phyloP scores from a whole-genome alignment of 768 basidiomycete genomes.

The Grammothele lineata region DNA sequence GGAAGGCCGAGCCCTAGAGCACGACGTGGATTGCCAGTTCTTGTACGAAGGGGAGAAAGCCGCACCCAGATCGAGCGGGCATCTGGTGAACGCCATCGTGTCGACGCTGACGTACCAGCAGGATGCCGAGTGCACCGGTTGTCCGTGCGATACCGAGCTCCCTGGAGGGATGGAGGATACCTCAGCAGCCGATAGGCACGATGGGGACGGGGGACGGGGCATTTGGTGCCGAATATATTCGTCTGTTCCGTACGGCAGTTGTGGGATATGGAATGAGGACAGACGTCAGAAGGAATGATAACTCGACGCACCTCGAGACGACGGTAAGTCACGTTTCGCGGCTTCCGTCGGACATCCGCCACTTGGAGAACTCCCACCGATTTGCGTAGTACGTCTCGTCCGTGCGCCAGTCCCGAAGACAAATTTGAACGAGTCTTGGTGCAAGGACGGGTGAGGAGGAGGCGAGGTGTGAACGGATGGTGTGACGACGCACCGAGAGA shows the following conservation, averaged over 20 bases:
- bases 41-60: slow-evolving; percentile 63
- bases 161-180: slow-evolving; percentile 63
- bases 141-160: slow-evolving; percentile 70
- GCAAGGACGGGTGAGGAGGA: slow-evolving; percentile 37
- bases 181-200: slow-evolving; percentile 78
- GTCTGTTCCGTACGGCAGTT: slow-evolving; percentile 37
- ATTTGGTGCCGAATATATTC: slow-evolving; percentile 64
- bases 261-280: background rate
- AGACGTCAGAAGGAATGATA: background rate
- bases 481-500: slow-evolving; percentile 40
- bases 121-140: slow-evolving; percentile 55
- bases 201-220: slow-evolving; percentile 62
- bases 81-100: slow-evolving; percentile 69
- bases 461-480: background rate
- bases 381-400: slow-evolving; percentile 66
- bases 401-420: slow-evolving; percentile 70
- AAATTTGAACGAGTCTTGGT: slow-evolving; percentile 43
- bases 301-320: slow-evolving; percentile 48
- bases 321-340: slow-evolving; percentile 54
- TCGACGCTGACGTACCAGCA: slow-evolving; percentile 75
- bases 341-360: slow-evolving; percentile 80
- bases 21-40: slow-evolving; percentile 72
- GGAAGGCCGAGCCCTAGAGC: slow-evolving; percentile 60
- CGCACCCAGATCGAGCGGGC: slow-evolving; percentile 66
- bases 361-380: slow-evolving; percentile 56